Conservation (phyloP, 208 protist genomes). For the Crithidia brevicula region DNA sequence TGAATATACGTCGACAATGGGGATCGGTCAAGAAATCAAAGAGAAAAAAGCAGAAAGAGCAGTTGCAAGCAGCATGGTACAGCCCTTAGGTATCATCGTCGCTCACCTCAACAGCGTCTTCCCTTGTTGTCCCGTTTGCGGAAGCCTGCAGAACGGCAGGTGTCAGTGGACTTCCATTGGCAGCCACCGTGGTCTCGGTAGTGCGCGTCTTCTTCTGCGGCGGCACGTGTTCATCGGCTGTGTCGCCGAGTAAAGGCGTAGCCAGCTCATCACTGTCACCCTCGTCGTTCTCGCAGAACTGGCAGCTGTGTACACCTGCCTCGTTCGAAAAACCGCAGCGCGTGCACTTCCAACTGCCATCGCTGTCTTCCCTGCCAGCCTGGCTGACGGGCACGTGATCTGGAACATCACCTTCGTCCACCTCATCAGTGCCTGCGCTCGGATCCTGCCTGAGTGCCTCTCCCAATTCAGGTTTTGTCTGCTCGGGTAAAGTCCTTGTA, state of each 20-base stretch:
- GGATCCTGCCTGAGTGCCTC: no score
- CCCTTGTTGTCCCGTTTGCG: background rate
- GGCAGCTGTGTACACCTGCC: background rate
- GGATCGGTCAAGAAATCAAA: no score
- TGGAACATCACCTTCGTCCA: slow-evolving; percentile 21
- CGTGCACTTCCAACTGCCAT: slow-evolving; percentile 28
- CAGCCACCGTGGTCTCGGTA: no score
- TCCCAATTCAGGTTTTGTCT: no score
- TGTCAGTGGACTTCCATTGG: no score
- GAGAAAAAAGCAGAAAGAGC: background rate
- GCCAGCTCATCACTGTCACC: background rate
- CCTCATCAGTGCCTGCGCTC: background rate
- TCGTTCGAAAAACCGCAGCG: slow-evolving; percentile 43
- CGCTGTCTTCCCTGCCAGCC: background rate
- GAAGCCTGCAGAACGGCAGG: background rate
- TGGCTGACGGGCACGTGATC: slow-evolving; percentile 7
- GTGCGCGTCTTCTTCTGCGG: background rate
- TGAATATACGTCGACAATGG: no score
- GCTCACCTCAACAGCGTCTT: slow-evolving; percentile 20
- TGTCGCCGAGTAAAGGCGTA: background rate
- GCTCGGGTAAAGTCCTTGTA: no score
- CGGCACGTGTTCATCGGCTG: background rate
- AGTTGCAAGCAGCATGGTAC: background rate
- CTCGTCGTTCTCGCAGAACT: slow-evolving; percentile 6
- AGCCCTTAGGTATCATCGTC: no score